These are phyloP conservation scores for Fistulina hepatica DNA, from an alignment of 1,284 basidiomycete genomes.

Conservation along the genomic window DNA sequence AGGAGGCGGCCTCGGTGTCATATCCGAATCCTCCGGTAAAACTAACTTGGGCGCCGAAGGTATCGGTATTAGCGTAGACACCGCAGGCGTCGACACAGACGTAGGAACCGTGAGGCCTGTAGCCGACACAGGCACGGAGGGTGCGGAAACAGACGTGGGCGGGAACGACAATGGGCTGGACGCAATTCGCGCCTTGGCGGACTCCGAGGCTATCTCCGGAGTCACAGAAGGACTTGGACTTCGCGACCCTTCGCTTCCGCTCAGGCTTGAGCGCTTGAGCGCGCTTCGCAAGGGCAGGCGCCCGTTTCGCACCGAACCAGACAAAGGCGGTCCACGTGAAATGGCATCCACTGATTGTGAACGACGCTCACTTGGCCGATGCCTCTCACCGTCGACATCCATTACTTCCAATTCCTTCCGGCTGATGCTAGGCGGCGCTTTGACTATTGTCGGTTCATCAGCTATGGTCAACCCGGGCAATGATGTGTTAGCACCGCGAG, in stretches of 20 bases:
- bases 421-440: constrained; percentile 18
- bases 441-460: constrained; percentile 7
- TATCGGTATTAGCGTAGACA: not conserved
- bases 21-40: not conserved
- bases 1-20: not conserved
- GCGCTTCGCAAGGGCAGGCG: too few species aligned
- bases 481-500: constrained; percentile 1
- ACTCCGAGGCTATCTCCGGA: too few species aligned
- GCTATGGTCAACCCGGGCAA: not conserved
- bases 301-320: too few species aligned
- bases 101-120: constrained; percentile 1
- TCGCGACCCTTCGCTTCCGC: too few species aligned
- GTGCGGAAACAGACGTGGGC: too few species aligned
- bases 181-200: too few species aligned
- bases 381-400: constrained; percentile 3
- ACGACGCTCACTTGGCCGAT: too few species aligned
- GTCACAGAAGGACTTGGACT: too few species aligned
- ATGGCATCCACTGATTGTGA: too few species aligned
- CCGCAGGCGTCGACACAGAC: constrained; percentile 1
- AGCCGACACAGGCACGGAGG: constrained; percentile 22
- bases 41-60: not conserved
- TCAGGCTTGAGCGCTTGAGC: too few species aligned
- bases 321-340: too few species aligned
- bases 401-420: constrained; percentile 20
- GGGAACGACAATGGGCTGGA: too few species aligned